Percentiles rank a stretch among this genome's conserved stretches.
Conservation (phyloP, 2,329 filamentous ascomycete genomes). For the Colletotrichum lini region DNA sequence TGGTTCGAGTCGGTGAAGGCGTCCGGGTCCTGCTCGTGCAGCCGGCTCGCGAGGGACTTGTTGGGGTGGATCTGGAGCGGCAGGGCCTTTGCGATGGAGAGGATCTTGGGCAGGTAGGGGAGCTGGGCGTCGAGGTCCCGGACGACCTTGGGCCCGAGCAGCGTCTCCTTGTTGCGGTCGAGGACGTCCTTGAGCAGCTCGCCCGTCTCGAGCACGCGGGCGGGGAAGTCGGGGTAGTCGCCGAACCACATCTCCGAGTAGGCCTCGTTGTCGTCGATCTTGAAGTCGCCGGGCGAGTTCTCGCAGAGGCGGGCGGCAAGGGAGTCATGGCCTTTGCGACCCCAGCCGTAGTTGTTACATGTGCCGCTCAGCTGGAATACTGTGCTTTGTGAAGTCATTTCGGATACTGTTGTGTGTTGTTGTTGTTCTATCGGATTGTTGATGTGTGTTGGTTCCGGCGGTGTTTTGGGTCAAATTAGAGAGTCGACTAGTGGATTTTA, state of each 20-base stretch:
- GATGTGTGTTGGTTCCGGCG: background rate
- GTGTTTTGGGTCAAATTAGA: too few relatives aligned
- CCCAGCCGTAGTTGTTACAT: slow-evolving; percentile 78
- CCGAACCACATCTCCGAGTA: slow-evolving; percentile 84
- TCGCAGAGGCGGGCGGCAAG: slow-evolving; percentile 76
- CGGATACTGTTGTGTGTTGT: background rate
- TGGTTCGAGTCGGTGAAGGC: slow-evolving; percentile 82
- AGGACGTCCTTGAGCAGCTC: slow-evolving; percentile 77
- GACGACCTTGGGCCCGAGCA: slow-evolving; percentile 74
- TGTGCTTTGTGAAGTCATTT: slow-evolving; percentile 44
- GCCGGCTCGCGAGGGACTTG: slow-evolving; percentile 73
- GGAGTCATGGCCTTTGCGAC: slow-evolving; percentile 76
- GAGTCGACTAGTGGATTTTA: background rate
- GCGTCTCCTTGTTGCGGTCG: slow-evolving; percentile 70
- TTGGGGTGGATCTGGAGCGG: slow-evolving; percentile 83
- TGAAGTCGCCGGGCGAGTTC: slow-evolving; percentile 75
- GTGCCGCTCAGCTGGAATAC: slow-evolving; percentile 63
- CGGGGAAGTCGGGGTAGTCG: slow-evolving; percentile 80
- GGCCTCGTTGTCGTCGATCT: slow-evolving; percentile 72
- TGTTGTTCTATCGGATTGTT: background rate
- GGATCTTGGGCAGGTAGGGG: slow-evolving; percentile 78
- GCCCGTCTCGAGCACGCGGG: slow-evolving; percentile 72
- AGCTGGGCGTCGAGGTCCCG: slow-evolving; percentile 74
- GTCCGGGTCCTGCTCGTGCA: slow-evolving; percentile 75
- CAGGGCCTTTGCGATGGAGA: slow-evolving; percentile 82